Percentiles rank a stretch among this genome's conserved stretches.
These are phyloP conservation scores for Clonostachys rosea DNA, from an alignment of 2,329 filamentous ascomycete genomes.

Conservation along the genomic window DNA sequence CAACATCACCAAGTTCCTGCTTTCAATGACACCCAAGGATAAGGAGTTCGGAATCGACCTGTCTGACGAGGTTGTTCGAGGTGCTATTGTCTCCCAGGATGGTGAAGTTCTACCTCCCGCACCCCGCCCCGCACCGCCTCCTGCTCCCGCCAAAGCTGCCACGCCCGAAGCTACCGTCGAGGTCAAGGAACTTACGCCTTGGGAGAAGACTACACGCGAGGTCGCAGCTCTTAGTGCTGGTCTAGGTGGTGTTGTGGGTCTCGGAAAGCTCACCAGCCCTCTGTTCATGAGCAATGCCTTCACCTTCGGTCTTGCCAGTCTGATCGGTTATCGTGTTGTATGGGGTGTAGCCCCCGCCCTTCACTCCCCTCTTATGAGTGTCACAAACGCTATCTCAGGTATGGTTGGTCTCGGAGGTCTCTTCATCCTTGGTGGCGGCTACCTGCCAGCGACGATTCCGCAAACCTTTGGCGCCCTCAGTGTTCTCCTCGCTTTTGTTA, in stretches of 20 bases:
- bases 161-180: constrained; percentile 41
- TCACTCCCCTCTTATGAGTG: constrained; percentile 87
- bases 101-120: constrained; percentile 73
- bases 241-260: constrained; percentile 69
- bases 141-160: constrained; percentile 38
- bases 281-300: constrained; percentile 87
- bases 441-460: constrained; percentile 71
- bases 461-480: constrained; percentile 75
- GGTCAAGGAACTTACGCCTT: constrained; percentile 68
- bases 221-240: constrained; percentile 71
- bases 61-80: constrained; percentile 79
- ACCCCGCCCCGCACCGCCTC: constrained; percentile 59
- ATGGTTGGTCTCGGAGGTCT: constrained; percentile 88
- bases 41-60: constrained; percentile 79
- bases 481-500: constrained; percentile 81
- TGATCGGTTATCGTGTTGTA: constrained; percentile 84
- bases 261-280: constrained; percentile 78
- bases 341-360: constrained; percentile 83
- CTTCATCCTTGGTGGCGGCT: constrained; percentile 84
- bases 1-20: constrained; percentile 84
- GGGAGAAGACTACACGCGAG: constrained; percentile 74
- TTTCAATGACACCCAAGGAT: constrained; percentile 75
- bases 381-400: constrained; percentile 88
- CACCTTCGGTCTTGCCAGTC: constrained; percentile 75
- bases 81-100: constrained; percentile 76